A percentile compares a stretch with the other conserved stretches of the same genome.
Evolutionary conservation across 106 monocot species (phyloP).

Genomic region (Dendrobium catenatum): DNA sequence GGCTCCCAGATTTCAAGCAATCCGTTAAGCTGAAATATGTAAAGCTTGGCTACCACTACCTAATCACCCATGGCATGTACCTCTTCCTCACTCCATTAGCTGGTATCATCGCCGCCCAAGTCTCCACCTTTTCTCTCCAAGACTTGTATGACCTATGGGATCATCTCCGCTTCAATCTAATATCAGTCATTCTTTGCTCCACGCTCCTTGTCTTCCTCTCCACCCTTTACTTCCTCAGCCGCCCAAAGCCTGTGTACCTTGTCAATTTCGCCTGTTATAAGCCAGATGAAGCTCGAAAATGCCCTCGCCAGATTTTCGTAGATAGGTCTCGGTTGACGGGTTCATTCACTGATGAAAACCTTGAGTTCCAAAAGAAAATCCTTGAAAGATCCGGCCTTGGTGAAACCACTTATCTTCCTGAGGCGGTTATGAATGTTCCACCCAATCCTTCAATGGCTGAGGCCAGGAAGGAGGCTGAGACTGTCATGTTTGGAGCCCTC

Average conservation of each 20-base stretch:
- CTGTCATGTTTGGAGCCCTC: constrained; percentile 11
- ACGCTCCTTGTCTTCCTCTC: constrained; percentile 15
- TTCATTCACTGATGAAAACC: constrained; percentile 9
- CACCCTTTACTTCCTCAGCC: constrained; percentile 17
- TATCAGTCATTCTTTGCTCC: constrained; percentile 13
- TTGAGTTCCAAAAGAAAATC: constrained; percentile 12
- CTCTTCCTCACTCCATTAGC: constrained; percentile 14
- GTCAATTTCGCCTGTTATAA: constrained; percentile 19
- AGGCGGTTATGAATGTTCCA: constrained; percentile 7
- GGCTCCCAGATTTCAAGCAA: constrained; percentile 14
- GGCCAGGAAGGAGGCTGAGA: constrained; percentile 17
- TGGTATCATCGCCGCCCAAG: constrained; percentile 7
- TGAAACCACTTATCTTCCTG: constrained; percentile 15
- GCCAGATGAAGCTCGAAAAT: constrained; percentile 15
- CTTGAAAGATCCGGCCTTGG: constrained; percentile 17
- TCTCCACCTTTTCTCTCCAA: constrained; percentile 15
- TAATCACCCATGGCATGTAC: constrained; percentile 21
- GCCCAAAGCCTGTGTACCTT: constrained; percentile 13
- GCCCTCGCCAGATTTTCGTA: constrained; percentile 4
- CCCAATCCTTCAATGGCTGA: constrained; percentile 15
- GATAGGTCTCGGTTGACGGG: background rate
- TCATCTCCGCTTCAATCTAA: constrained; percentile 16
- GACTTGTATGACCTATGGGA: constrained; percentile 12
- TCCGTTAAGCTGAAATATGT: constrained; percentile 22
- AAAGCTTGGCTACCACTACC: constrained; percentile 18